phyloP scores from a whole-genome alignment of 2,329 filamentous ascomycete genomes.

The Aspergillus puulaauensis region DNA sequence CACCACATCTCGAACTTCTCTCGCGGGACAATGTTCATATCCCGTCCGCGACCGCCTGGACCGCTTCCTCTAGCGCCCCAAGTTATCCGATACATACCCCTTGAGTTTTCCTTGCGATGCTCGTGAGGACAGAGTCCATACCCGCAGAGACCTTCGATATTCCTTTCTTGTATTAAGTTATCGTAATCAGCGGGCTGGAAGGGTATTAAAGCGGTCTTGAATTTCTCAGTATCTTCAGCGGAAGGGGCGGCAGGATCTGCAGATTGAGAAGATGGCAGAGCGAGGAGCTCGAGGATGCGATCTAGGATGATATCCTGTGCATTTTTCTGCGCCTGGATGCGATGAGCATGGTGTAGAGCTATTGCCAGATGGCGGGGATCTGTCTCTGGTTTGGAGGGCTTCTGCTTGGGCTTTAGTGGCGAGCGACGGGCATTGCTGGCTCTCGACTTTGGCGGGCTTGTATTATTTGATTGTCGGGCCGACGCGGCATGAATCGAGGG shows the following conservation, averaged over 20 bases:
- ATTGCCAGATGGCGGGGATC: slow-evolving; percentile 55
- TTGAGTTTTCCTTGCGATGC: slow-evolving; percentile 56
- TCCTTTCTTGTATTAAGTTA: slow-evolving; percentile 82
- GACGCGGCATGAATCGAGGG: slow-evolving; percentile 42
- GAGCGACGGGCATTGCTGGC: slow-evolving; percentile 38
- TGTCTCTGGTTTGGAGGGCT: slow-evolving; percentile 38
- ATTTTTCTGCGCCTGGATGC: slow-evolving; percentile 79
- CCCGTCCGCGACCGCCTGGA: slow-evolving; percentile 49
- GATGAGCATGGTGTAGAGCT: slow-evolving; percentile 77
- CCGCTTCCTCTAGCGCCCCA: slow-evolving; percentile 52
- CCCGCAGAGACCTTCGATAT: slow-evolving; percentile 77
- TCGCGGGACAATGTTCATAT: slow-evolving; percentile 65
- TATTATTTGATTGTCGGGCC: slow-evolving; percentile 25
- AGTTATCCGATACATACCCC: slow-evolving; percentile 69
- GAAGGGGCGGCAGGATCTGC: slow-evolving; percentile 55
- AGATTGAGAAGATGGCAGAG: slow-evolving; percentile 54
- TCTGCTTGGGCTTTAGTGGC: slow-evolving; percentile 20
- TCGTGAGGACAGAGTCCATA: slow-evolving; percentile 74
- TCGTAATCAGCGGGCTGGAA: slow-evolving; percentile 92
- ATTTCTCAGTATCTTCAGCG: slow-evolving; percentile 60
- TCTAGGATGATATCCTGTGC: slow-evolving; percentile 72
- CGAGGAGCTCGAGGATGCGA: slow-evolving; percentile 69
- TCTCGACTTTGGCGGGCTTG: slow-evolving; percentile 41
- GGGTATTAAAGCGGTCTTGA: slow-evolving; percentile 65
- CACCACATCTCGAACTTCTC: slow-evolving; percentile 85